Evolutionary conservation across 441 rosid genomes (phyloP).

Genomic region (Geranium incanum): DNA sequence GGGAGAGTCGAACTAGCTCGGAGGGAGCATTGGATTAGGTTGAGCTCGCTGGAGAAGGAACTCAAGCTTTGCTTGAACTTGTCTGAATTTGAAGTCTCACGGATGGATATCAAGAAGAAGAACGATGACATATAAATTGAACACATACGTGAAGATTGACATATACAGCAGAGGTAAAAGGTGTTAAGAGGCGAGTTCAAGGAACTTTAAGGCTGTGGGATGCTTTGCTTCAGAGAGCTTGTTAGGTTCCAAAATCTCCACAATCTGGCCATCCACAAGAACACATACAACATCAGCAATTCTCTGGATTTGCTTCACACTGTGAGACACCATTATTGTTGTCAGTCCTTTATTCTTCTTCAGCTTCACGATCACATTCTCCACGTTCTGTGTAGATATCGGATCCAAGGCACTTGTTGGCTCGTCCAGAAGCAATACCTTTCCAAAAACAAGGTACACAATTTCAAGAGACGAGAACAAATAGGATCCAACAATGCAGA

Average conservation of each 20-base stretch:
- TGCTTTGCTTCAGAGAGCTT: conserved; percentile 60
- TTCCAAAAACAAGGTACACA: not conserved
- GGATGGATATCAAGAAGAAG: too few relatives aligned
- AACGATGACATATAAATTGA: too few relatives aligned
- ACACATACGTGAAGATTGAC: too few relatives aligned
- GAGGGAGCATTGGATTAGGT: too few relatives aligned
- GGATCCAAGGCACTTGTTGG: conserved; percentile 90
- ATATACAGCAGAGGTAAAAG: not conserved
- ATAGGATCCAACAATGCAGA: too few relatives aligned
- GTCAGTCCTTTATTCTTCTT: conserved; percentile 60
- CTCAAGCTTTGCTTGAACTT: too few relatives aligned
- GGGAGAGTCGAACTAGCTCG: too few relatives aligned
- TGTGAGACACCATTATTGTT: conserved; percentile 64
- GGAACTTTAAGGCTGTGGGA: conserved; percentile 73
- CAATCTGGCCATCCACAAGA: conserved; percentile 66
- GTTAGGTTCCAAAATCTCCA: conserved; percentile 58
- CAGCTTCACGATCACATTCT: conserved; percentile 61
- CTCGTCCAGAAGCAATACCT: conserved; percentile 71
- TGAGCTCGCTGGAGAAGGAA: too few relatives aligned
- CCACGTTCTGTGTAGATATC: conserved; percentile 70
- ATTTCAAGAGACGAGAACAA: too few relatives aligned
- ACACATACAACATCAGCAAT: conserved; percentile 72
- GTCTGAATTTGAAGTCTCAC: too few relatives aligned
- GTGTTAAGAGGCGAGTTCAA: conserved; percentile 46
- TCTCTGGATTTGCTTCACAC: conserved; percentile 83